Evolutionary conservation across 2,329 filamentous ascomycete species (phyloP), one percentile per base, ranked within the genome.

Genomic region (Pyrenophora seminiperda): DNA sequence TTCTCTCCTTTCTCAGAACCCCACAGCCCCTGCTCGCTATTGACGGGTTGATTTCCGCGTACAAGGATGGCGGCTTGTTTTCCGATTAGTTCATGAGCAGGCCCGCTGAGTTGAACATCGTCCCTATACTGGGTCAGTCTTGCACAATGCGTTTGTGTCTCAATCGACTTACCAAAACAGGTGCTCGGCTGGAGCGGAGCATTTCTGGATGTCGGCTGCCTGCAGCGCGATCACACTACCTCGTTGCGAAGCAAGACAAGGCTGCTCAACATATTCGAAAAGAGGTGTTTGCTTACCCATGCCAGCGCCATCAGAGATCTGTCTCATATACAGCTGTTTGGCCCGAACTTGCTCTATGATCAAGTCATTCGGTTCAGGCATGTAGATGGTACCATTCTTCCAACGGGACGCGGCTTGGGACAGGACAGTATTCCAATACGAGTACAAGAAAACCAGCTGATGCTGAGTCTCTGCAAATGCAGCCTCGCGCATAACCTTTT

Each of bases 381-480:
- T 62, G 41, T 63, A 71, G 19, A 72, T 42, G 6, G 62, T 53
- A 24, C 70, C 71, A 7, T 61, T 60, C 15, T 54, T 52, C 71
- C 71, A 74, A 31, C 61, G 46, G 5, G 52, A 49, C 20, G 68
- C 67, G 41, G 57, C 56, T 37, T 59, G 59, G 60, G 61, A 56
- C 54, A 74, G 54, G 19, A 58, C 65, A 18, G 54, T 62, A 53
- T 74, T 73, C 71, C 71, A 74, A 50, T 71, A 71, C 11, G 59
- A 45, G 59, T 58, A 66, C 33, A 74, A 43, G 42, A 68, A 71
- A 5, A 72, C 61, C 22, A 63, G 50, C 39, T 64, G 58, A 47
- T 72, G 71, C 46, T 74, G 71, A 37, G 58, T 53, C 41, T 67
- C 58, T 11, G 70, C 69, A 34, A 70, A 72, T 15, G 57, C 30